Evolutionary conservation across 2,329 filamentous ascomycete species (phyloP), one percentile per base, ranked within the genome.

Genomic region (Calonectria pteridis): DNA sequence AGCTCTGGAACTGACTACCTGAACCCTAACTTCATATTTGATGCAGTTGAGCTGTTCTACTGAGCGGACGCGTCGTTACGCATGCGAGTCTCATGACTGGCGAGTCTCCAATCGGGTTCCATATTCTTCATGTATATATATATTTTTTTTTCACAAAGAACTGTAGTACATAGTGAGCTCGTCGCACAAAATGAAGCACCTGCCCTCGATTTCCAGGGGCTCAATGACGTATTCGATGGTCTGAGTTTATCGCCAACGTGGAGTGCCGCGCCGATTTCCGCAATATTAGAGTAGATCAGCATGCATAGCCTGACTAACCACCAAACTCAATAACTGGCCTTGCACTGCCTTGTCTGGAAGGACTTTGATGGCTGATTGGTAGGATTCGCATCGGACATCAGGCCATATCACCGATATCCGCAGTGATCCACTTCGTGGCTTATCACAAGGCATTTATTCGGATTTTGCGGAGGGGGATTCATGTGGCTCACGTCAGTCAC

Each of bases 1-100:
- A 92, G 88, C 79, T 86, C 86, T 13, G 91, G 91, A 0, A 83
- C 82, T 28, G 84, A 82, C 0, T 93, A 88, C 80, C 82, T 93
- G 74, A 89, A 86, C 68, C 91, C 92, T 3, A 93, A 91, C 80
- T 85, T 89, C 69, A 78, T 81, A 65, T 79, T 81, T 65, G 80
- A 81, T 71, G 77, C 77, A 1, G 78, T 81, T 66, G 79, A 81
- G 75, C 68, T 81, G 43, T 81, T 79, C 55, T 55, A 81, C 49
- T 81, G 76, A 59, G 49, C 9, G 7, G 9, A 3, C 10, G 13
- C 40, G 37, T 20, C 18, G 53, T 20, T 66, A 14, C 33, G 18
- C 23, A 40, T 18, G 31, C 16, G 31, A 23, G 18, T 6, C 18
- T 58, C 10, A 26, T 18, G 23, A 13, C 7, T 18, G 16, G n/a